These are phyloP conservation scores for Russula sp. DNA, from an alignment of 768 basidiomycete genomes.

Conservation along the genomic window DNA sequence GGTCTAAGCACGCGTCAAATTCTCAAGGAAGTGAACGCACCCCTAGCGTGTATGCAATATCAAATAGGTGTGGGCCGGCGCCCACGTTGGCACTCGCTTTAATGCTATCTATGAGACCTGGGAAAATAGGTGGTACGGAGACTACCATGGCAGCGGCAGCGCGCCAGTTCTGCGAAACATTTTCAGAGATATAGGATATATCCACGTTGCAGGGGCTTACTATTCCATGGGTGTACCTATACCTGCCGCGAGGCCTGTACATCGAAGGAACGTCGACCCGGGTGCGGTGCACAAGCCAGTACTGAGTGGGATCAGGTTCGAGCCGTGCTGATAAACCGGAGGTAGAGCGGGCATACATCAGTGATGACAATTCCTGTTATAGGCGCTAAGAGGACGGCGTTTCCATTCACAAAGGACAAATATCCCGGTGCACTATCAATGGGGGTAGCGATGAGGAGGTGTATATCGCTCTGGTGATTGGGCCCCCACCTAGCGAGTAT, in stretches of 20 bases:
- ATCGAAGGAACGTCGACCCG: slow-evolving; percentile 80
- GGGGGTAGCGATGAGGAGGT: neutral
- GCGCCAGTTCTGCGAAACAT: slow-evolving; percentile 68
- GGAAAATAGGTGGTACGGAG: slow-evolving; percentile 70
- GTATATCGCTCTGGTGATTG: slow-evolving; percentile 28
- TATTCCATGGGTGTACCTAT: slow-evolving; percentile 69
- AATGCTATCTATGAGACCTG: slow-evolving; percentile 75
- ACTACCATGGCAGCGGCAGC: slow-evolving; percentile 67
- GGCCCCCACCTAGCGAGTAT: slow-evolving; percentile 52
- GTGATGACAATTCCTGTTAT: slow-evolving; percentile 72
- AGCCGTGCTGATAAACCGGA: neutral
- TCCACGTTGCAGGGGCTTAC: slow-evolving; percentile 39
- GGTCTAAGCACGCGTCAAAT: neutral
- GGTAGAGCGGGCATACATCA: slow-evolving; percentile 43
- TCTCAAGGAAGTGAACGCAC: slow-evolving; percentile 37
- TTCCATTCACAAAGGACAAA: slow-evolving; percentile 75
- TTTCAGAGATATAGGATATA: neutral
- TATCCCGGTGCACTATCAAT: slow-evolving; percentile 55
- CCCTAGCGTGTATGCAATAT: slow-evolving; percentile 74
- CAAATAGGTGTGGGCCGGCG: slow-evolving; percentile 53
- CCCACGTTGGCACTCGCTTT: slow-evolving; percentile 61
- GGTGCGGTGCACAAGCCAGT: slow-evolving; percentile 74
- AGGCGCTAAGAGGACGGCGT: slow-evolving; percentile 82
- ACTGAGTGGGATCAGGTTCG: slow-evolving; percentile 40
- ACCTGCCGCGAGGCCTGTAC: slow-evolving; percentile 76